phyloP scores from a whole-genome alignment of 768 basidiomycete species.

The Guyanaporus albipodus region DNA sequence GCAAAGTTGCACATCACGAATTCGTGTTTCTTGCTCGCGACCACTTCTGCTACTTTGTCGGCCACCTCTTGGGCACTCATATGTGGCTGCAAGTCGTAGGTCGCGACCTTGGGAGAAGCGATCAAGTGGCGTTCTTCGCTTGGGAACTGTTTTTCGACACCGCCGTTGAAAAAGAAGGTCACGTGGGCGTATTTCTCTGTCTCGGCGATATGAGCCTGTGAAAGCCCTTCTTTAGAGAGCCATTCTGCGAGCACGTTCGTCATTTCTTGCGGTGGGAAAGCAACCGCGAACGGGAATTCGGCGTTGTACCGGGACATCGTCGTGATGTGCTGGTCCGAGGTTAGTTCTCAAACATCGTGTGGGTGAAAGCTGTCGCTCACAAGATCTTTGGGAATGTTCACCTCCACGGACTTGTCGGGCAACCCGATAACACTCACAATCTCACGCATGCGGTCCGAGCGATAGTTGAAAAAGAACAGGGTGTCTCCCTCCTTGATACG shows the following conservation, averaged over 20 bases:
- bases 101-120: slow-evolving; percentile 89
- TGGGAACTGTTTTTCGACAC: slow-evolving; percentile 88
- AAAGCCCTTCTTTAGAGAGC: slow-evolving; percentile 72
- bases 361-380: slow-evolving; percentile 38
- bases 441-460: slow-evolving; percentile 95
- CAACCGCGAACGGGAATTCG: slow-evolving; percentile 84
- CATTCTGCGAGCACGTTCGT: slow-evolving; percentile 93
- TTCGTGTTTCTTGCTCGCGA: slow-evolving; percentile 65
- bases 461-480: slow-evolving; percentile 95
- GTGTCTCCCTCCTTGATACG: slow-evolving; percentile 87
- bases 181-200: slow-evolving; percentile 99
- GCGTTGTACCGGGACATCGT: slow-evolving; percentile 94
- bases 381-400: slow-evolving; percentile 74
- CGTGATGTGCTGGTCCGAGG: slow-evolving; percentile 59
- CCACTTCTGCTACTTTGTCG: slow-evolving; percentile 86
- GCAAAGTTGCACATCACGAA: slow-evolving; percentile 99
- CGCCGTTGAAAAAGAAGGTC: slow-evolving; percentile 98
- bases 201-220: slow-evolving; percentile 91
- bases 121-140: slow-evolving; percentile 84
- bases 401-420: slow-evolving; percentile 80
- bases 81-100: slow-evolving; percentile 86
- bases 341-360: neutral
- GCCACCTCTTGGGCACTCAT: slow-evolving; percentile 90
- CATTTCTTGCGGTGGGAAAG: slow-evolving; percentile 94
- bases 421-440: slow-evolving; percentile 77